Conservation (phyloP, 2,329 filamentous ascomycete species). For the Macroventuria anomochaeta region DNA sequence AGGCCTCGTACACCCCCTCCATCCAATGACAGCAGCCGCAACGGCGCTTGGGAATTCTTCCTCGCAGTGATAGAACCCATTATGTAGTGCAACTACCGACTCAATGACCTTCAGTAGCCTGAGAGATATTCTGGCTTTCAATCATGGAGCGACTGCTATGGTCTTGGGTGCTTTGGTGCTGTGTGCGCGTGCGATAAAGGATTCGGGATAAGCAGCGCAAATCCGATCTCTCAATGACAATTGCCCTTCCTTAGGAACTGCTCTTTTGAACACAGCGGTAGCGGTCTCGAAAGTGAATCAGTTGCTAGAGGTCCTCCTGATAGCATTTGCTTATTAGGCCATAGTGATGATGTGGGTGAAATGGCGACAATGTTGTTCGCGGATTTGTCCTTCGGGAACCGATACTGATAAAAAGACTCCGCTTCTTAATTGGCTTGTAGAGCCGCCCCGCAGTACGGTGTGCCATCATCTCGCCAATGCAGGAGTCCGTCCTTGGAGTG, state of each 20-base stretch:
- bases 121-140: too few relatives aligned
- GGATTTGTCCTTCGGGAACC: too few relatives aligned
- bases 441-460: not conserved
- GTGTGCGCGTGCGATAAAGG: too few relatives aligned
- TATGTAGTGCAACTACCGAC: too few relatives aligned
- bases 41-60: constrained; percentile 41
- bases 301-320: not conserved
- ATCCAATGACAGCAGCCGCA: constrained; percentile 46
- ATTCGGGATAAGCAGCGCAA: too few relatives aligned
- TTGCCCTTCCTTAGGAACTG: too few relatives aligned
- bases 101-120: too few relatives aligned
- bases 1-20: constrained; percentile 50
- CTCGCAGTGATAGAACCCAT: too few relatives aligned
- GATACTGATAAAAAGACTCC: too few relatives aligned
- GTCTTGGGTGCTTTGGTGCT: too few relatives aligned
- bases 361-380: not conserved
- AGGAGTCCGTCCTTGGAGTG: constrained; percentile 9
- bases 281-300: not conserved
- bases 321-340: not conserved
- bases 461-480: constrained; percentile 21
- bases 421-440: not conserved
- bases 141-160: too few relatives aligned
- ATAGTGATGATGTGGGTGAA: not conserved
- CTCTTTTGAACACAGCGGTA: constrained; percentile 3
- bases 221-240: too few relatives aligned